Evolutionary conservation across 805 yeast genomes (phyloP), one percentile per base, ranked within the genome.

Genomic region (Teunomyces pallodes): DNA sequence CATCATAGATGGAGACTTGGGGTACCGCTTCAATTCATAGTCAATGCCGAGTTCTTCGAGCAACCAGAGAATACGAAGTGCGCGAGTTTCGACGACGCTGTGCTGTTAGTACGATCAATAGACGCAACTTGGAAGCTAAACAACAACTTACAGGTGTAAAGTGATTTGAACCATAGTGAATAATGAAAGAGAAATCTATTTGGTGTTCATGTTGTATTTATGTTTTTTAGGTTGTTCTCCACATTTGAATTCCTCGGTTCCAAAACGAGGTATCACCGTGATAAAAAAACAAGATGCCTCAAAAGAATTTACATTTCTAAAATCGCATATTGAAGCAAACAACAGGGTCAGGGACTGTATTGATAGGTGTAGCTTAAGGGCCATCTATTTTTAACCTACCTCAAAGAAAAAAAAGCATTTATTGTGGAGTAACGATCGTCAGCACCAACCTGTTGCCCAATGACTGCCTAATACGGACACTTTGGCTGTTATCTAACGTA

Each of bases 41-140:
- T 62, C 56, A 27, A 72, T 51, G 2, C 58, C 54, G 47, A 72
- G 57, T 46, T 65, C 64, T 53, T 71, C 76, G 38, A 72, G 57
- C 39, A 72, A 60, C 72, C 72, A 71, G 13, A 69, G 53, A 26
- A 72, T 61, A 50, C 76, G 60, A 36, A 63, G 65, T 1, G 76
- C 61, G 52, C 77, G 62, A 6, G 76, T 38, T 70, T 8, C 54
- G 51, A 27, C 58, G 50, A 39, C 70, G 66, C 62, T 72, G 59
- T 31, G 2, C 4, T 54, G 52, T 47, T 45, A 45, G 43, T 24
- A 45, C 43, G n/a, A 30, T 30, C 10, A 10, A 30, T 10, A 30
- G 32, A 30, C 6, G 1, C 6, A 4, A 20, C 6, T 4, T 4
- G 24, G 35, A 31, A 31, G 16, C 1, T 13, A 16, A 35, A 10